phyloP scores from a whole-genome alignment of 163 green algal genomes.

The Scenedesmus sp. region DNA sequence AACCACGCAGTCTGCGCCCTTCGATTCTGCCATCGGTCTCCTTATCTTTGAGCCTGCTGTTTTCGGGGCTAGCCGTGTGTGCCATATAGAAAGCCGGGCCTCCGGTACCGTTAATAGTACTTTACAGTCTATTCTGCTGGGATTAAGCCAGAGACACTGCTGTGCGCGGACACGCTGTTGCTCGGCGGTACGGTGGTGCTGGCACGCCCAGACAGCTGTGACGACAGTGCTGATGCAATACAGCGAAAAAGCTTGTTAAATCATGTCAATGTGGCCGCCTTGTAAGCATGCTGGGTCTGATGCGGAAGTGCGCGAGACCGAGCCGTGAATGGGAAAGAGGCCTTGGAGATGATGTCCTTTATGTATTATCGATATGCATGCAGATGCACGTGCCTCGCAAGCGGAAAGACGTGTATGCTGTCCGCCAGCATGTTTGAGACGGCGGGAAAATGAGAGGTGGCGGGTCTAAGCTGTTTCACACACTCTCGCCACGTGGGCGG shows the following conservation, averaged over 20 bases:
- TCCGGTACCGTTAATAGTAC: not conserved
- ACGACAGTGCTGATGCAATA: not conserved
- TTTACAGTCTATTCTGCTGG: not conserved
- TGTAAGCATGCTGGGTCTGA: not conserved
- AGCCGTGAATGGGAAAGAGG: not conserved
- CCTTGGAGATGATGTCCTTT: too few relatives aligned
- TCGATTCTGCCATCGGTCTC: not conserved
- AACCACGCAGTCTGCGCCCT: slow-evolving; percentile 14
- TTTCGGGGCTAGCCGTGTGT: not conserved
- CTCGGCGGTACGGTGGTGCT: not conserved
- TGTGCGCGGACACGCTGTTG: not conserved
- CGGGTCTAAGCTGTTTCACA: not conserved
- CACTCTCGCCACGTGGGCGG: not conserved
- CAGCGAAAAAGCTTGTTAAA: not conserved
- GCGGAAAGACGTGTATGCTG: not conserved
- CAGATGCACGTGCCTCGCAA: too few relatives aligned
- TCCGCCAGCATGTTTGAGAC: not conserved
- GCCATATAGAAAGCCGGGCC: not conserved
- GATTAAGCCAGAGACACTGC: not conserved
- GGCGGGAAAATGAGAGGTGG: not conserved
- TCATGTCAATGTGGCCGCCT: not conserved
- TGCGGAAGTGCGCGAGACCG: not conserved
- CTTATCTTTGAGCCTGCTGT: not conserved
- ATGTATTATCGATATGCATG: not conserved
- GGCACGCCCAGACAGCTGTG: not conserved